Base-by-base conservation (phyloP, 179 eudicot genomes). In the Beta lomatogona region DNA sequence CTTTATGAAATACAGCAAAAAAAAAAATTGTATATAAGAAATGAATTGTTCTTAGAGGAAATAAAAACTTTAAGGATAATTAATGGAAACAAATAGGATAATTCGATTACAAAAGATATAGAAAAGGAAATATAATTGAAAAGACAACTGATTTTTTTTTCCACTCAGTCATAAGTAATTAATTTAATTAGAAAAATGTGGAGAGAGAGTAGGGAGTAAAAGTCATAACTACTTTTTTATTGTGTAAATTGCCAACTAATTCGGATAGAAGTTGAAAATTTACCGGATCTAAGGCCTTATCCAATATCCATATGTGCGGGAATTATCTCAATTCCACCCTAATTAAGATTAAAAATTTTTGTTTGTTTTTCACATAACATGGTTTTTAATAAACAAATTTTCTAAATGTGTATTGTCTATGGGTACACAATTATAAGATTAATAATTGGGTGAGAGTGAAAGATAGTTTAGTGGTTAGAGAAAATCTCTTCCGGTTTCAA, bases 191-290 rank as follows among this genome's bases (percentile, higher is more conserved):
- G 73, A 57, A 69, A 69, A 45, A 16, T 12, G 31, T 12, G 18
- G 41, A 25, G 73, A 16, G 5, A 2, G 6, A 53, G n/a, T 46
- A 65, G 80, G 73, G 36, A 55, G 59, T 18, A 25, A 67, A 67
- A 69, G 4, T 28, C 2, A 64, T 64, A 10, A 53, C 31, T 52
- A n/a, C 45, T 66, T 22, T 15, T 45, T 46, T 46, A 57, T 70
- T 9, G 44, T 21, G 9, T 44, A 55, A 55, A 54, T 45, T 71
- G n/a, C 54, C 75, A 59, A 4, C 8, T 45, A 12, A 71, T 58
- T 3, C 76, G 77, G 69, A 72, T 72, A 15, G 19, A 41, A 71
- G 28, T 48, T 46, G 67, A 79, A 70, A 12, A 53, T 8, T 79
- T 57, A 57, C 6, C 16, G 46, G 81, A 66, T 12, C 65, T 41